Evolutionary conservation across 2,329 filamentous ascomycete genomes (phyloP), one percentile per base, ranked within the genome.

Genomic region (Neonectria faginata): DNA sequence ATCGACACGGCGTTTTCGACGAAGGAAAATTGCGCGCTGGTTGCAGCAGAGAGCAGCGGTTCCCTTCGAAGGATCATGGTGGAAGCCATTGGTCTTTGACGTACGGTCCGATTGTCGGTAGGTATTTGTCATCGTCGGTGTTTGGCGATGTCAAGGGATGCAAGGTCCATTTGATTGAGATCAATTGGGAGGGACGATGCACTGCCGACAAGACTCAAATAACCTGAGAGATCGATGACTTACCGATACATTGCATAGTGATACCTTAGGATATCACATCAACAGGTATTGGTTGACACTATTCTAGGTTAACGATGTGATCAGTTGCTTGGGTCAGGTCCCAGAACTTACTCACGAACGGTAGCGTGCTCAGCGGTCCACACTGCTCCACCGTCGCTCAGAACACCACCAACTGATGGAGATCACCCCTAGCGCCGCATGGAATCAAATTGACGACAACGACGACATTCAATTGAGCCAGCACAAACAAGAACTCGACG

Each of bases 361-460:
- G 50, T 58, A 33, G 48, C 55, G 53, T 54, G 54, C 50, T 22
- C 3, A 31, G 48, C 14, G 60, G 60, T 58, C 60, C 60, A 63
- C 60, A 50, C 41, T 58, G 55, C 60, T 63, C 60, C 60, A 61
- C 59, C 41, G 33, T 16, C 22, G 25, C 22, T 33, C 36, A 25
- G 31, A 42, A 58, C 31, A 53, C 41, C 47, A 33, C 60, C 56
- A 47, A 59, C 27, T 47, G 56, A 25, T 16, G 48, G 55, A 53
- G 25, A 59, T 44, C 50, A 11, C 44, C 51, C 64, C 27, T 60
- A 67, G 62, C 58, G 57, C 66, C 22, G 45, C 60, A 68, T 56
- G 41, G 66, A 52, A 58, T 64, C 10, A 27, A 58, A 51, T 39
- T 55, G 60, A 55, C 29, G 60, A 55, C 29, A 22, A 39, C 57